A percentile compares a stretch with the other conserved stretches of the same genome.
These are phyloP conservation scores for Talaromyces sp. DNA, from an alignment of 2,329 filamentous ascomycete species.

Conservation along the genomic window DNA sequence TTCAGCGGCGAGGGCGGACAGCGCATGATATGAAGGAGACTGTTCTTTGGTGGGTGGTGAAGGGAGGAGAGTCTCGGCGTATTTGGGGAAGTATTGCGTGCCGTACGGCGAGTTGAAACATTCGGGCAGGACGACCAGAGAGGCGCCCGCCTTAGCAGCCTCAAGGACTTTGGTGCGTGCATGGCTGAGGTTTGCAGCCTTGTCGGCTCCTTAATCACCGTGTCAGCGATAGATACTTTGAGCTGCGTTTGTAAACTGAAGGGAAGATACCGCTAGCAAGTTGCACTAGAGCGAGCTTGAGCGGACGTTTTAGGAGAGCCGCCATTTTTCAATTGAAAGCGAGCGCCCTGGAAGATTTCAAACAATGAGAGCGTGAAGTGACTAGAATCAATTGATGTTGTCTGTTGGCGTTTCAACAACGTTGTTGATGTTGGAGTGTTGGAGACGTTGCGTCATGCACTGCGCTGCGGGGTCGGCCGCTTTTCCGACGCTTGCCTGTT, in stretches of 20 bases:
- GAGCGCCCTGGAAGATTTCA: neutral
- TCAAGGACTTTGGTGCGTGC: constrained; percentile 78
- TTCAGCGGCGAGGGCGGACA: constrained; percentile 73
- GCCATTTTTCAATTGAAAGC: constrained; percentile 34
- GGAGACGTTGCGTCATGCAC: constrained; percentile 4
- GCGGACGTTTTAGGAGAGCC: constrained; percentile 63
- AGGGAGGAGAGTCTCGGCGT: constrained; percentile 82
- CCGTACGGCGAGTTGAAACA: constrained; percentile 99
- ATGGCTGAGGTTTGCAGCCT: constrained; percentile 73
- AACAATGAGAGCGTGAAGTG: neutral
- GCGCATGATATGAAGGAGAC: constrained; percentile 79
- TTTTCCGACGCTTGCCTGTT: neutral
- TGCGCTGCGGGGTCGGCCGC: neutral
- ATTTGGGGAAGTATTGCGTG: constrained; percentile 80
- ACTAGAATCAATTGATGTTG: neutral
- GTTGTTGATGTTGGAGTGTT: neutral
- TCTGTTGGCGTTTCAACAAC: neutral
- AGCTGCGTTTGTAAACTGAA: neutral
- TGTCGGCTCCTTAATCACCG: constrained; percentile 60
- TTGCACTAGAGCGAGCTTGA: constrained; percentile 78
- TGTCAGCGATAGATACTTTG: neutral
- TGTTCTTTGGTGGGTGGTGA: constrained; percentile 64
- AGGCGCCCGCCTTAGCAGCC: constrained; percentile 69
- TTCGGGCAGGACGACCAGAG: constrained; percentile 87
- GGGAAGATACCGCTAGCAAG: constrained; percentile 59